Percentiles rank a stretch among this genome's conserved stretches.
These are phyloP conservation scores for Calonectria hongkongensis DNA, from an alignment of 2,329 filamentous ascomycete species.

Conservation along the genomic window DNA sequence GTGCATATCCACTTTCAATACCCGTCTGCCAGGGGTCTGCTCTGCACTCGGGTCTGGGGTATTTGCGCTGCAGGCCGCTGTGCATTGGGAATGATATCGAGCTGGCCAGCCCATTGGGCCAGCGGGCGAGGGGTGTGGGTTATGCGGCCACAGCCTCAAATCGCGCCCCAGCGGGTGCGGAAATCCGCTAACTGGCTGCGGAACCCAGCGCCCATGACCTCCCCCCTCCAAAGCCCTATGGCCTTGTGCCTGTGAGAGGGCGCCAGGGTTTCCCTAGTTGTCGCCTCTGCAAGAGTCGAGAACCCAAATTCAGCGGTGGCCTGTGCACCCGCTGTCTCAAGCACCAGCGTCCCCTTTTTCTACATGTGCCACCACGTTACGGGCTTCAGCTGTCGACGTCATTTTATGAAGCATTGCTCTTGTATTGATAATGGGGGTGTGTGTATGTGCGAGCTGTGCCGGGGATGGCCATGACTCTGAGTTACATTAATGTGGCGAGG, in stretches of 20 bases:
- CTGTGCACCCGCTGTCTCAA: conserved; percentile 12
- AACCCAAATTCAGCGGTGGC: neutral
- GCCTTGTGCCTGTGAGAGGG: conserved; percentile 7
- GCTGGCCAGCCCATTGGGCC: neutral
- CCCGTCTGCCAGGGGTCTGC: neutral
- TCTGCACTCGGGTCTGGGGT: conserved; percentile 6
- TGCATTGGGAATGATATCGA: conserved; percentile 8
- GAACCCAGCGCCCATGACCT: neutral
- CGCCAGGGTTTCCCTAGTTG: conserved; percentile 13
- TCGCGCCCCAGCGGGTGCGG: conserved; percentile 18
- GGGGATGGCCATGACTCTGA: neutral
- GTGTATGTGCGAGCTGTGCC: neutral
- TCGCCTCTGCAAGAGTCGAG: neutral
- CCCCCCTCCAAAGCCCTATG: conserved; percentile 2
- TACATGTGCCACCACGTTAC: conserved; percentile 10
- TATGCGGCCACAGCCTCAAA: conserved; percentile 18
- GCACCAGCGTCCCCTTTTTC: neutral
- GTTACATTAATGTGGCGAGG: neutral
- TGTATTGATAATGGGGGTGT: too few species aligned
- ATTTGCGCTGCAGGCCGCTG: conserved; percentile 4
- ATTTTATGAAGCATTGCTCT: conserved; percentile 7
- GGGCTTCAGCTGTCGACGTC: conserved; percentile 1
- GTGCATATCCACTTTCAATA: conserved; percentile 20
- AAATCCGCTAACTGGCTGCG: conserved; percentile 18
- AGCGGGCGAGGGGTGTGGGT: neutral